Conservation (phyloP, 2,329 filamentous ascomycete species). For the Dactylellina sp. region DNA sequence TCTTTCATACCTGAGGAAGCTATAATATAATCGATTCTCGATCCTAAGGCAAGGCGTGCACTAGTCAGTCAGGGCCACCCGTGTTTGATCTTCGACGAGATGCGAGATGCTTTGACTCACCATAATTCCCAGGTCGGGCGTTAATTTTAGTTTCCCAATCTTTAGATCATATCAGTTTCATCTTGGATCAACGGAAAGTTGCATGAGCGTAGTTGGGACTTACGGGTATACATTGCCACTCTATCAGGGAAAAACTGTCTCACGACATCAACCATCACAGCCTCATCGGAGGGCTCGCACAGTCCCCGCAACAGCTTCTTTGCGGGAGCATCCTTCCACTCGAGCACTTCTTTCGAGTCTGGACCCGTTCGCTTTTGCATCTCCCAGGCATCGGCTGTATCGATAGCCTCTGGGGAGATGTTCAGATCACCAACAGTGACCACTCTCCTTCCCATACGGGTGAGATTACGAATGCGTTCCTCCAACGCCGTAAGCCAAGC, state of each 20-base stretch:
- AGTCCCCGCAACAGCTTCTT: slow-evolving; percentile 58
- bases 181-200: background rate
- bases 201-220: slow-evolving; percentile 14
- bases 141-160: slow-evolving; percentile 92
- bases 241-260: slow-evolving; percentile 83
- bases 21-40: slow-evolving; percentile 92
- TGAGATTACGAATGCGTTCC: slow-evolving; percentile 83
- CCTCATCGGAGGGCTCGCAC: slow-evolving; percentile 57
- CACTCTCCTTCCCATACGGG: slow-evolving; percentile 80
- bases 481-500: slow-evolving; percentile 85
- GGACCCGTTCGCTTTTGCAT: slow-evolving; percentile 75
- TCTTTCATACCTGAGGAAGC: slow-evolving; percentile 81
- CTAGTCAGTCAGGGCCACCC: slow-evolving; percentile 3
- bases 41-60: slow-evolving; percentile 69
- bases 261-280: slow-evolving; percentile 77
- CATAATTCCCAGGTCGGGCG: slow-evolving; percentile 87
- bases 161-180: slow-evolving; percentile 13
- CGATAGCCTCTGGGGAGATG: slow-evolving; percentile 75
- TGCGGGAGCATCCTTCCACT: slow-evolving; percentile 57
- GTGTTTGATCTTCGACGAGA: background rate
- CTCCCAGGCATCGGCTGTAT: slow-evolving; percentile 80
- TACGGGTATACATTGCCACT: slow-evolving; percentile 90
- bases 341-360: slow-evolving; percentile 42
- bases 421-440: slow-evolving; percentile 91
- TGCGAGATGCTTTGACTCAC: slow-evolving; percentile 19